Conservation (phyloP, 805 yeast species). For the Candida saitoana region DNA sequence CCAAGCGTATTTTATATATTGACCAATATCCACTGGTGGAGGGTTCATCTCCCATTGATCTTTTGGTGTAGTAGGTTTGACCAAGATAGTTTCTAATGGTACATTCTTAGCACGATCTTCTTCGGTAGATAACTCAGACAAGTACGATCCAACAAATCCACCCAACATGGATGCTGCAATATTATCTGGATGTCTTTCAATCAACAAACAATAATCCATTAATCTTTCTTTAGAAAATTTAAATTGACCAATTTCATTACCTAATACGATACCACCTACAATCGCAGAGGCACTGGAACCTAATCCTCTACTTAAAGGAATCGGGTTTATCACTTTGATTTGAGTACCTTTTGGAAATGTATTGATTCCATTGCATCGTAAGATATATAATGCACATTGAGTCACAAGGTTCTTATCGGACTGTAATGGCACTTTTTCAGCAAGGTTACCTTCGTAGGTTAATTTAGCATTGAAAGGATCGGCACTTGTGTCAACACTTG, state of each 20-base stretch:
- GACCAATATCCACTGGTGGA: conserved; percentile 87
- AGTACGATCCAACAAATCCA: conserved; percentile 93
- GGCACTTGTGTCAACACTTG: conserved; percentile 38
- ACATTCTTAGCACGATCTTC: conserved; percentile 76
- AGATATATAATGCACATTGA: conserved; percentile 84
- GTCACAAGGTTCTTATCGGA: conserved; percentile 85
- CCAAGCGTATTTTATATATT: conserved; percentile 83
- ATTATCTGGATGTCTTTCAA: conserved; percentile 97
- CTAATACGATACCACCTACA: conserved; percentile 91
- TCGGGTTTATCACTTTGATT: conserved; percentile 80
- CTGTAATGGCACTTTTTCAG: conserved; percentile 69
- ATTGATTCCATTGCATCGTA: conserved; percentile 75
- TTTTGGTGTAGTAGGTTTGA: conserved; percentile 66
- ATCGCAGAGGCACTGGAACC: conserved; percentile 99
- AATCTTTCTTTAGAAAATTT: conserved; percentile 73
- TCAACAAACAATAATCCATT: conserved; percentile 93
- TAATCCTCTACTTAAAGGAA: conserved; percentile 93
- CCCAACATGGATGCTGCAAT: conserved; percentile 99
- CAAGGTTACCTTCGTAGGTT: conserved; percentile 76
- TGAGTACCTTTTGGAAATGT: conserved; percentile 81
- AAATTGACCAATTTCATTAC: conserved; percentile 75
- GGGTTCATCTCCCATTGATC: conserved; percentile 27
- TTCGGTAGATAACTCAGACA: conserved; percentile 69
- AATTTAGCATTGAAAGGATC: conserved; percentile 70
- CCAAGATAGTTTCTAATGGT: conserved; percentile 81